Evolutionary conservation across 225 moss, liverwort and hornwort species (phyloP).

Genomic region (Marchantia paleacea): DNA sequence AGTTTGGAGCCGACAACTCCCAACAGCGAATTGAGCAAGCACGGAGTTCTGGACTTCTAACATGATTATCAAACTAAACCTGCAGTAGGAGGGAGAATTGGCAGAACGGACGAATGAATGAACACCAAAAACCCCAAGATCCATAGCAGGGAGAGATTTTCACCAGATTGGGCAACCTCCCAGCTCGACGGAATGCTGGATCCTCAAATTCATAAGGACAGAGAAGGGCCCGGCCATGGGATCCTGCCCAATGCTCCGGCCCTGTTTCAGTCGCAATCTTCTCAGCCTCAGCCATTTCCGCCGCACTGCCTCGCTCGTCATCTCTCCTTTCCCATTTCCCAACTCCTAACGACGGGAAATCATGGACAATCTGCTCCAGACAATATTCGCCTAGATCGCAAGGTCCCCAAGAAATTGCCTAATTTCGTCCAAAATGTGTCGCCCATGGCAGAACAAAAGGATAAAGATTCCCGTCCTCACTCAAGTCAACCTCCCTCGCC

Average conservation of each 20-base stretch:
- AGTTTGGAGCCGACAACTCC: too few species aligned
- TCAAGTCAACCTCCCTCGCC: not conserved
- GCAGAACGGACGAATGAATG: too few species aligned
- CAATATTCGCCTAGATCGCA: not conserved
- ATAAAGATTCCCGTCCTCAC: not conserved
- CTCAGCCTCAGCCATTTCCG: not conserved
- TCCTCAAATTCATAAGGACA: constrained; percentile 43
- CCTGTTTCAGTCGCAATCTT: not conserved
- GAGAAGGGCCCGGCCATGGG: constrained; percentile 34
- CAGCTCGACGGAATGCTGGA: constrained; percentile 41
- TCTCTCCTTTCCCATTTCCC: not conserved
- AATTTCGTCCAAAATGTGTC: not conserved
- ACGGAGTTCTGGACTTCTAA: too few species aligned
- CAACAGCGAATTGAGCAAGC: too few species aligned
- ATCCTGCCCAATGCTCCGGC: not conserved
- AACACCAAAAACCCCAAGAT: not conserved
- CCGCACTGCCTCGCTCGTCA: not conserved
- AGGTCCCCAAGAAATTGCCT: not conserved
- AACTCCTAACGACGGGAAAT: not conserved
- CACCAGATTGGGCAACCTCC: constrained; percentile 43
- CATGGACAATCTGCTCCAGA: not conserved
- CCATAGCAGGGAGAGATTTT: not conserved
- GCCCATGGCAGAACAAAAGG: not conserved
- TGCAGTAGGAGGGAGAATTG: too few species aligned
- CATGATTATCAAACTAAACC: too few species aligned